Conservation (phyloP, 2,329 filamentous ascomycete genomes). For the Davidsoniella eucalypti region DNA sequence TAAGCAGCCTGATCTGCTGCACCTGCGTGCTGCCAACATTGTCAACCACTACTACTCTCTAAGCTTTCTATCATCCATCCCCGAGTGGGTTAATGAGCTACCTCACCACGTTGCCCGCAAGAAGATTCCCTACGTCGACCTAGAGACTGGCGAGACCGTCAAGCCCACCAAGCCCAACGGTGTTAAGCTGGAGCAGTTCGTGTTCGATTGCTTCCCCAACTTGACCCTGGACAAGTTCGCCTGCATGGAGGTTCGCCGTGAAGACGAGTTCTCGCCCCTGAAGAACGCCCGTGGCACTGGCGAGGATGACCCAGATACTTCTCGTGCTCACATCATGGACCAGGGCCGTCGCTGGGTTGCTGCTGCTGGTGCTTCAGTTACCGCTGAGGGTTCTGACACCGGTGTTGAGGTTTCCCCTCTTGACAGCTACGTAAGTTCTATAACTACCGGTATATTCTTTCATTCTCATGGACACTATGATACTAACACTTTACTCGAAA, state of each 20-base stretch:
- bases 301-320: conserved; percentile 89
- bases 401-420: conserved; percentile 86
- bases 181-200: conserved; percentile 82
- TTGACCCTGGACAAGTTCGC: conserved; percentile 72
- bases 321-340: conserved; percentile 72
- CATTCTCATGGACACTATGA: conserved; percentile 12
- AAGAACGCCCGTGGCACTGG: conserved; percentile 80
- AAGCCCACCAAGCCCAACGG: conserved; percentile 94
- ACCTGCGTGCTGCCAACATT: conserved; percentile 96
- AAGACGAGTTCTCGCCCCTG: conserved; percentile 94
- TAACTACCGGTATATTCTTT: conserved; percentile 3
- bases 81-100: conserved; percentile 67
- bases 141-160: conserved; percentile 58
- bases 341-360: conserved; percentile 80
- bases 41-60: conserved; percentile 99
- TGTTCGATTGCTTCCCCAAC: conserved; percentile 89
- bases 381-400: conserved; percentile 41
- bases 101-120: conserved; percentile 94
- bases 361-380: conserved; percentile 51
- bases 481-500: not conserved
- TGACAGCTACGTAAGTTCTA: conserved; percentile 75
- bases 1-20: conserved; percentile 65
- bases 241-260: conserved; percentile 85
- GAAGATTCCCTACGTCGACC: conserved; percentile 85
- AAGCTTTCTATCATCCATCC: conserved; percentile 78